Percentiles rank a stretch among this genome's conserved stretches.
Evolutionary conservation across 2,329 filamentous ascomycete species (phyloP).

Genomic region (Xylariaceae sp.): DNA sequence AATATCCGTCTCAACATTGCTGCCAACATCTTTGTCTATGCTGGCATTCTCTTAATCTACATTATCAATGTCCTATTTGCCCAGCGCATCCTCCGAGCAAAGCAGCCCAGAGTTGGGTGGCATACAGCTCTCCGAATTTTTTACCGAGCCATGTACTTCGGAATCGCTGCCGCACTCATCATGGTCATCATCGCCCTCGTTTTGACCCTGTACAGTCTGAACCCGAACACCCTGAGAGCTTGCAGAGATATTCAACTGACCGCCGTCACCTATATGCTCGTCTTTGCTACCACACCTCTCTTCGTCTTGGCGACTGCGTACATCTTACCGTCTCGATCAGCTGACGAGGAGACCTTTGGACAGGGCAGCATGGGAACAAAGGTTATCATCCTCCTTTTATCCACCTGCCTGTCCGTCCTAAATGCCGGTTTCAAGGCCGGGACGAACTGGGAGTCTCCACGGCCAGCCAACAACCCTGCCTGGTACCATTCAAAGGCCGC

Average conservation of each 20-base stretch:
- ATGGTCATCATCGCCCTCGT: slow-evolving; percentile 38
- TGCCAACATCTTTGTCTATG: slow-evolving; percentile 41
- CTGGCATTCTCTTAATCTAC: slow-evolving; percentile 41
- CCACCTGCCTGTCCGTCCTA: slow-evolving; percentile 24
- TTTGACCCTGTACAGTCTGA: slow-evolving; percentile 33
- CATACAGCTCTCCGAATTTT: slow-evolving; percentile 30
- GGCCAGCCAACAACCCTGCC: slow-evolving; percentile 26
- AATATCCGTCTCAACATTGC: slow-evolving; percentile 39
- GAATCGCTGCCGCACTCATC: slow-evolving; percentile 33
- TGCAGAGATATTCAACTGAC: slow-evolving; percentile 34
- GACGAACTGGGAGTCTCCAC: slow-evolving; percentile 29
- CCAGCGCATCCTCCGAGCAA: slow-evolving; percentile 43
- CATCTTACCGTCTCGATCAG: slow-evolving; percentile 33
- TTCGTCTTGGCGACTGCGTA: slow-evolving; percentile 31
- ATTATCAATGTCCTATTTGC: slow-evolving; percentile 44
- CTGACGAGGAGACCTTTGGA: slow-evolving; percentile 37
- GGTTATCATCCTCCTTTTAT: slow-evolving; percentile 31
- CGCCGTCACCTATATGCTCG: slow-evolving; percentile 33
- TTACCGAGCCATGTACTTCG: slow-evolving; percentile 34
- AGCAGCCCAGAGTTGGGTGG: slow-evolving; percentile 43
- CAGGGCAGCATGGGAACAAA: slow-evolving; percentile 36
- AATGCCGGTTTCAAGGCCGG: slow-evolving; percentile 36
- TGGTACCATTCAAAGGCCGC: slow-evolving; percentile 38
- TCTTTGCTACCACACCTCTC: slow-evolving; percentile 34
- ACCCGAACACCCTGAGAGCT: slow-evolving; percentile 21